phyloP scores from a whole-genome alignment of 352 stramenopile species.

The Blastocystis sp. region DNA sequence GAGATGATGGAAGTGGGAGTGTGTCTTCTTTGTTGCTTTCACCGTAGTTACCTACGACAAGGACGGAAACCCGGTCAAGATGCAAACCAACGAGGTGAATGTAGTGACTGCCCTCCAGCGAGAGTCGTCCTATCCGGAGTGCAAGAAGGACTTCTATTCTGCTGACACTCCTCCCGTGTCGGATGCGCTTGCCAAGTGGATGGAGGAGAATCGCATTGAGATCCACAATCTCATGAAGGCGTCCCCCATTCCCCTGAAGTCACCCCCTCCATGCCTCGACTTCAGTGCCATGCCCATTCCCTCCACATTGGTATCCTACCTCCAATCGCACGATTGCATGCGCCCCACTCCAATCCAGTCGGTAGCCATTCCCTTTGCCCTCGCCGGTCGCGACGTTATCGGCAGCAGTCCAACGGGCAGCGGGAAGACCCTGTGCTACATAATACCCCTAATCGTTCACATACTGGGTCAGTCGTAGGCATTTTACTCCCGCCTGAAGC shows the following conservation, averaged over 20 bases:
- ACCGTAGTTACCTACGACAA: slow-evolving; percentile 66
- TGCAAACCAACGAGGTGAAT: slow-evolving; percentile 16
- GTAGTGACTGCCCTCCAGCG: slow-evolving; percentile 27
- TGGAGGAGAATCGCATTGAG: slow-evolving; percentile 27
- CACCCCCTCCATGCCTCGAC: background rate
- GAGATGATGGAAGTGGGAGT: background rate
- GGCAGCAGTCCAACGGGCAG: slow-evolving; percentile 84
- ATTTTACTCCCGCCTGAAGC: background rate
- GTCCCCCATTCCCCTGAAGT: background rate
- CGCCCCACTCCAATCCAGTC: slow-evolving; percentile 60
- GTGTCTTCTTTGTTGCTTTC: slow-evolving; percentile 19
- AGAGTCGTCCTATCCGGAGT: slow-evolving; percentile 14
- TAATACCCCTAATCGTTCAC: slow-evolving; percentile 53
- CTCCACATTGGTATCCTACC: background rate
- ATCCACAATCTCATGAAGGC: slow-evolving; percentile 45
- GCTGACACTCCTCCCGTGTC: background rate
- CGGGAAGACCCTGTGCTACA: slow-evolving; percentile 80
- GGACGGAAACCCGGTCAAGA: slow-evolving; percentile 53
- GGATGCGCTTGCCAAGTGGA: slow-evolving; percentile 1
- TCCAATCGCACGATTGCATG: slow-evolving; percentile 20
- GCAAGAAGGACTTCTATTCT: slow-evolving; percentile 51
- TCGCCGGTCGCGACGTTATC: slow-evolving; percentile 81
- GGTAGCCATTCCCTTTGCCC: slow-evolving; percentile 13
- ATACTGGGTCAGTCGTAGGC: slow-evolving; percentile 32
- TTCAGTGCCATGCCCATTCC: slow-evolving; percentile 33